Conservation (phyloP, 106 monocot species). For the Dendrobium nobile region DNA sequence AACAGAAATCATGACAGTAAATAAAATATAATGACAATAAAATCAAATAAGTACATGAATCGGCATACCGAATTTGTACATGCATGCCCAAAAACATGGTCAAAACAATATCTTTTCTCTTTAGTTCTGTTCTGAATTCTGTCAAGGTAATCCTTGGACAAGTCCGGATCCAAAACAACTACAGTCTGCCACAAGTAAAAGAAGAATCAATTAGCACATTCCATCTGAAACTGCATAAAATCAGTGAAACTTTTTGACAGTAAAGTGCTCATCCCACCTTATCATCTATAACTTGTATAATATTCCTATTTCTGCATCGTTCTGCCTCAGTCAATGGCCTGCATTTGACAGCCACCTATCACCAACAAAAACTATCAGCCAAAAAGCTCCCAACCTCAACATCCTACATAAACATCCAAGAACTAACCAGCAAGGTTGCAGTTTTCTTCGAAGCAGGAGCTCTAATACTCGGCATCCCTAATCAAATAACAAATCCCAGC, state of each 20-base stretch:
- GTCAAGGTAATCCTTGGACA: constrained; percentile 95
- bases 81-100: constrained; percentile 81
- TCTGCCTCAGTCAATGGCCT: constrained; percentile 69
- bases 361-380: constrained; percentile 6
- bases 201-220: background rate
- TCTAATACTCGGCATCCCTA: constrained; percentile 77
- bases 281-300: constrained; percentile 85
- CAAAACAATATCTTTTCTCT: constrained; percentile 90
- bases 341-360: constrained; percentile 95
- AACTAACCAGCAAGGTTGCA: constrained; percentile 65
- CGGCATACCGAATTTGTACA: constrained; percentile 60
- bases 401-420: background rate
- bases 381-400: background rate
- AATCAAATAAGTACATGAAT: background rate
- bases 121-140: constrained; percentile 83
- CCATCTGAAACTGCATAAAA: background rate
- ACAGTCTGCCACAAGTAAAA: constrained; percentile 41
- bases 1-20: background rate
- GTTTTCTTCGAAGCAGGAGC: constrained; percentile 85
- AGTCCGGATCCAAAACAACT: constrained; percentile 87
- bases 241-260: background rate
- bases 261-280: constrained; percentile 36
- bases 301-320: constrained; percentile 47
- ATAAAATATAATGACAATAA: background rate
- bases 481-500: background rate